Conservation (phyloP, 768 basidiomycete species). For the Agrocybe praecox region DNA sequence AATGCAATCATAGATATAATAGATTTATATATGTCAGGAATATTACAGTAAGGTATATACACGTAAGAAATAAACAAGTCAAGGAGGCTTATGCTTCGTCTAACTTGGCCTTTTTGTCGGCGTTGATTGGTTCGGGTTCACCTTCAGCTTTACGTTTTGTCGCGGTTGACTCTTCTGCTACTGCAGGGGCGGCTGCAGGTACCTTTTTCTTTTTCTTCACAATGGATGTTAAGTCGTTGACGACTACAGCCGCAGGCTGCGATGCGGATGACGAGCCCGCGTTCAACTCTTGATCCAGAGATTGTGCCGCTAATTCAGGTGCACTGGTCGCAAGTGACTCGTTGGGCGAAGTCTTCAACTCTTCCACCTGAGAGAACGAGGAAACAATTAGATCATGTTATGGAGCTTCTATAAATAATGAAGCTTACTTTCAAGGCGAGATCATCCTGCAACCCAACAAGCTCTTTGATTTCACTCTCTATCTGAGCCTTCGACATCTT, state of each 20-base stretch:
- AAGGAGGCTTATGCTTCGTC: constrained; percentile 35
- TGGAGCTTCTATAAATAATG: neutral
- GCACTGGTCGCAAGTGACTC: constrained; percentile 57
- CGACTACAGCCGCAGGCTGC: constrained; percentile 35
- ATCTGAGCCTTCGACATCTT: constrained; percentile 76
- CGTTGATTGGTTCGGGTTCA: constrained; percentile 44
- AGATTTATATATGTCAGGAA: neutral
- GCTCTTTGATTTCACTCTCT: constrained; percentile 79
- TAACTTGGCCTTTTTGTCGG: constrained; percentile 69
- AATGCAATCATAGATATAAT: neutral
- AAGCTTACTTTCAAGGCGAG: constrained; percentile 74
- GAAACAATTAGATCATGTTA: neutral
- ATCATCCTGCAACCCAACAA: constrained; percentile 76
- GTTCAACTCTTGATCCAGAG: constrained; percentile 73
- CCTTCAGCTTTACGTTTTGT: constrained; percentile 76
- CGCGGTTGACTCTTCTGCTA: constrained; percentile 35
- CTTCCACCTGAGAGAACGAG: constrained; percentile 69
- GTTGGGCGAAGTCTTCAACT: constrained; percentile 81
- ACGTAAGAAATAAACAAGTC: constrained; percentile 7
- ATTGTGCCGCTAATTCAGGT: constrained; percentile 70
- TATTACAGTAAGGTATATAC: neutral
- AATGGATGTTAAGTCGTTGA: constrained; percentile 84
- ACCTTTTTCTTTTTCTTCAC: constrained; percentile 87
- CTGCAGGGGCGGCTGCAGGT: constrained; percentile 26
- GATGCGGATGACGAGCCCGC: constrained; percentile 35